Evolutionary conservation across 805 yeast species (phyloP).

Genomic region (Ogataea henricii): DNA sequence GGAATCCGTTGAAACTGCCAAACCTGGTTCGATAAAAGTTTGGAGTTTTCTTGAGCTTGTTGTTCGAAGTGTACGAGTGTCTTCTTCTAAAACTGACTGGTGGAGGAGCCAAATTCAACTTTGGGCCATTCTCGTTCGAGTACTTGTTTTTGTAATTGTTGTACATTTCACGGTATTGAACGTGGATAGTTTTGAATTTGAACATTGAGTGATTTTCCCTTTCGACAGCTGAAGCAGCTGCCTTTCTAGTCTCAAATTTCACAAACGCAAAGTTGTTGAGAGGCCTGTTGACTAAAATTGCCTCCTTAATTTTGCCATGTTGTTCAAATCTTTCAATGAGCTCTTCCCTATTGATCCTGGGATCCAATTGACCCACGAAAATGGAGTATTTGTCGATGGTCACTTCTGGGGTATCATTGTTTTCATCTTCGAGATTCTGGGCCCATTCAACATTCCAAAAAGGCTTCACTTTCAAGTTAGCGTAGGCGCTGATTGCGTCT

Average conservation of each 20-base stretch:
- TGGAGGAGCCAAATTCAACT: conserved; percentile 67
- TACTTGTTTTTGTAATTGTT: conserved; percentile 36
- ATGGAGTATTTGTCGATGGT: conserved; percentile 69
- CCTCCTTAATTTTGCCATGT: conserved; percentile 66
- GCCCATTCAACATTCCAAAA: conserved; percentile 81
- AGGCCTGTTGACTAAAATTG: conserved; percentile 55
- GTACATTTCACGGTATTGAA: conserved; percentile 72
- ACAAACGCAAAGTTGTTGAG: conserved; percentile 71
- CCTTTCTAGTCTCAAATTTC: conserved; percentile 58
- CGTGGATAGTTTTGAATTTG: conserved; percentile 75
- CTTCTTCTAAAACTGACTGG: conserved; percentile 65
- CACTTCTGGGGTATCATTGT: conserved; percentile 37
- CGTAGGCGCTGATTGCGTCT: conserved; percentile 85
- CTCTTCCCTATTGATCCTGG: conserved; percentile 54
- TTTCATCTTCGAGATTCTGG: conserved; percentile 65
- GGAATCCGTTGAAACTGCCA: conserved; percentile 20
- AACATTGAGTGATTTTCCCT: conserved; percentile 80
- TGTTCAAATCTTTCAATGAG: conserved; percentile 58
- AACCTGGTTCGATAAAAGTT: conserved; percentile 20
- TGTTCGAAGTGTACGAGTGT: conserved; percentile 27
- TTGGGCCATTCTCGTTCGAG: conserved; percentile 29
- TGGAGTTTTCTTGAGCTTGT: conserved; percentile 18
- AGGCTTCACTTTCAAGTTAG: conserved; percentile 57
- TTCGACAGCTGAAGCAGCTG: conserved; percentile 88
- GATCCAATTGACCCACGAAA: conserved; percentile 75